Evolutionary conservation across 148 eudicot species (phyloP), one percentile per base, ranked within the genome.

Genomic region (Camellia sinensis): DNA sequence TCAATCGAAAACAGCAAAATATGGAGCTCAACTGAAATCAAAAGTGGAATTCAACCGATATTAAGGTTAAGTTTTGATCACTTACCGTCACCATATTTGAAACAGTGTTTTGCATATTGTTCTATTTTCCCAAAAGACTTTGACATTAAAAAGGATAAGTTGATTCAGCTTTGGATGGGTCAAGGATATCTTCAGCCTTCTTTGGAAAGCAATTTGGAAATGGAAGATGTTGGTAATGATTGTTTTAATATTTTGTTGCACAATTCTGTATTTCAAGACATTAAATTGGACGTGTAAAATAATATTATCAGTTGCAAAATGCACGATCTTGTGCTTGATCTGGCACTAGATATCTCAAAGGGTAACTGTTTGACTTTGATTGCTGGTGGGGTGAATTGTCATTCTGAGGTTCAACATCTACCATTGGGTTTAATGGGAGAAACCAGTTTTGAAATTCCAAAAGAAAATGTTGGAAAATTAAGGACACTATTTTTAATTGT

Each of bases 271-370:
- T 18, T 63, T 18, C 67, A 63, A 29, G 69, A 22, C 29, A 43
- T 15, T 29, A 15, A 6, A 11, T 5, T 1, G 14, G 69, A 75
- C 57, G 40, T 3, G 70, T 64, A 22, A 0, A 57, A n/a, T 57
- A 73, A 67, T 19, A 56, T 80, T 19, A 56, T 0, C 9, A 7
- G 48, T 7, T 81, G 79, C 67, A 74, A 54, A 40, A 81, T 81
- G 83, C 83, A 80, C 67, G 78, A 80, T 54, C 64, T 80, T 62
- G 82, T 80, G 50, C 82, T 73, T 74, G 82, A 80, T 64, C 78
- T 80, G n/a, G 83, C 83, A 65, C 4, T 21, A 2, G 8, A 10
- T 4, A 9, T 67, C 14, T 80, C 79, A 18, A 19, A 53, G 14
- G 29, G 9, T 41, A 10, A 40, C 13, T 17, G 19, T 1, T 8